These are phyloP conservation scores for Sugiyamaella novakii DNA, from an alignment of 1,139 yeast species.

Conservation along the genomic window DNA sequence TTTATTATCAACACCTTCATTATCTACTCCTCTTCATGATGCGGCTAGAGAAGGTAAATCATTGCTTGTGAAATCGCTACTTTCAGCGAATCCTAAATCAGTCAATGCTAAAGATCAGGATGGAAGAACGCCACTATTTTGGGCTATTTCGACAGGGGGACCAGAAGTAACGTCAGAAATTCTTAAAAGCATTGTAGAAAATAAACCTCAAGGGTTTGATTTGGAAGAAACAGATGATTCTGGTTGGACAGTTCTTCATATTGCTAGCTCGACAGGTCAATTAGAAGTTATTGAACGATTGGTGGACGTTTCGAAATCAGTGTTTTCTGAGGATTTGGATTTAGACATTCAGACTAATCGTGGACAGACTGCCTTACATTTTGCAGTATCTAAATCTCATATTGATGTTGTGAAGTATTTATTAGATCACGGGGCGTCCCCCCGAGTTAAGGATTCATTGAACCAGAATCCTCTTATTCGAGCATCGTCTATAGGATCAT, in stretches of 20 bases:
- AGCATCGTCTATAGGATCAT: conserved; percentile 79
- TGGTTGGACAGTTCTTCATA: conserved; percentile 89
- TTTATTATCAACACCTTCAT: too few species aligned
- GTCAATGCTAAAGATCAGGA: conserved; percentile 62
- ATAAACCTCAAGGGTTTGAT: conserved; percentile 47
- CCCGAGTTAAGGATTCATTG: conserved; percentile 65
- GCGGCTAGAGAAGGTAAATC: conserved; percentile 61
- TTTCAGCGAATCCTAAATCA: conserved; percentile 52
- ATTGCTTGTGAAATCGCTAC: conserved; percentile 51
- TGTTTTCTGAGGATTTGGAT: conserved; percentile 41
- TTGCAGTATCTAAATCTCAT: conserved; percentile 73
- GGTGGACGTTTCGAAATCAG: conserved; percentile 34
- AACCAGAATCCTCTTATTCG: conserved; percentile 74
- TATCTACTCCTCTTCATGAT: conserved; percentile 49
- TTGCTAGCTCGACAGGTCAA: conserved; percentile 76
- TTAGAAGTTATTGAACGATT: conserved; percentile 51
- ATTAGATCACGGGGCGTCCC: conserved; percentile 58
- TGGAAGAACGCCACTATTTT: conserved; percentile 79
- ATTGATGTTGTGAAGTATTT: conserved; percentile 54
- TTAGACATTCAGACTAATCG: conserved; percentile 57
- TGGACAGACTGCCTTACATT: conserved; percentile 76
- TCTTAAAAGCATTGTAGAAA: conserved; percentile 40
- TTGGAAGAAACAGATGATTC: conserved; percentile 73
- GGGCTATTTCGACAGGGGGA: conserved; percentile 79
- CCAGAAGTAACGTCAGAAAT: conserved; percentile 55